phyloP scores from a whole-genome alignment of 768 basidiomycete genomes.

The Termitomyces sp. region DNA sequence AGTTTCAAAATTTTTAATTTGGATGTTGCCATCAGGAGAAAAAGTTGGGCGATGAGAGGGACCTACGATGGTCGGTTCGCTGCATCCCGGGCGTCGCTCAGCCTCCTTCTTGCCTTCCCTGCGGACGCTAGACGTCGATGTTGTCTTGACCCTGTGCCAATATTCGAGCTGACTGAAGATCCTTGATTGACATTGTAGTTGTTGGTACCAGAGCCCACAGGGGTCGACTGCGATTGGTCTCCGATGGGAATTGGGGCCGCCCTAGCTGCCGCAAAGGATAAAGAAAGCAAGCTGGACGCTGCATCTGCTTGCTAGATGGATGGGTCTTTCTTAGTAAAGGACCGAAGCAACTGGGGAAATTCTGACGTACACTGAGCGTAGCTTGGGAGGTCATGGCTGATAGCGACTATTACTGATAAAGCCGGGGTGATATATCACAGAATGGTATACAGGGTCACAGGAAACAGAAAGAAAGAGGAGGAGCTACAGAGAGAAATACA shows the following conservation, averaged over 20 bases:
- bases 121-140: constrained; percentile 72
- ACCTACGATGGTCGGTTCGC: constrained; percentile 69
- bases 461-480: constrained; percentile 7
- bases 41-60: constrained; percentile 6
- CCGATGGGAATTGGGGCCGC: constrained; percentile 40
- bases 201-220: constrained; percentile 10
- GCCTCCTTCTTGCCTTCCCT: constrained; percentile 63
- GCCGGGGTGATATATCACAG: constrained; percentile 5
- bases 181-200: constrained; percentile 13
- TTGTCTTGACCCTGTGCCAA: constrained; percentile 35
- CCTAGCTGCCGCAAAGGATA: constrained; percentile 59
- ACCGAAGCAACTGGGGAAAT: constrained; percentile 4
- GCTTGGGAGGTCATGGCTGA: constrained; percentile 13
- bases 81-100: constrained; percentile 80
- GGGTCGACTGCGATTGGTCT: constrained; percentile 4
- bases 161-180: constrained; percentile 23
- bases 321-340: constrained; percentile 9
- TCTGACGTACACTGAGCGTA: constrained; percentile 19
- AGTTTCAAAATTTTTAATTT: background rate
- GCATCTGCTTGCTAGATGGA: constrained; percentile 35
- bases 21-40: constrained; percentile 8
- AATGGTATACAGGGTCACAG: constrained; percentile 18
- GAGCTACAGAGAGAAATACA: constrained; percentile 18
- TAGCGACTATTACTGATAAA: constrained; percentile 9
- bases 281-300: constrained; percentile 61